Evolutionary conservation across 768 basidiomycete species (phyloP), one percentile per base, ranked within the genome.

Genomic region (Tulasnella calospora): DNA sequence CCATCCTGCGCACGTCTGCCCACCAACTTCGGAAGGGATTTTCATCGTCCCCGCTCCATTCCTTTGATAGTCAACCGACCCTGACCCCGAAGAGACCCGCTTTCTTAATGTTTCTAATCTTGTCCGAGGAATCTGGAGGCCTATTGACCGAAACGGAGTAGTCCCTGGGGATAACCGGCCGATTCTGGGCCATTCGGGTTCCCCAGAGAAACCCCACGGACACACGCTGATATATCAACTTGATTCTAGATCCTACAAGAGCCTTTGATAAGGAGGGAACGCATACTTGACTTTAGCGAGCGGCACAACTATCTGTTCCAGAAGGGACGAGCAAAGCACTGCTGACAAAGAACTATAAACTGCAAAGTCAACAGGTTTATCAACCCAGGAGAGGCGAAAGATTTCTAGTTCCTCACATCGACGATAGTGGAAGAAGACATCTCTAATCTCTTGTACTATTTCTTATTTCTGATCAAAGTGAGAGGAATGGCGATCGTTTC

Each of bases 371-470:
- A 73, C 73, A 73, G 40, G 40, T 73, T 73, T 41, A 73, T 47
- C 47, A 30, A 23, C 73, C 41, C 73, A 15, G 27, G 23, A 7
- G 41, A 7, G 27, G 73, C 23, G 41, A 40, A 46, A 12, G 33
- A 23, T 30, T 74, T 69, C 19, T 46, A 9, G 71, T 87, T 86
- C 85, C 83, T 89, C 84, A 89, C 93, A 94, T 95, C 93, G 90
- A 95, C 94, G 93, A 95, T 86, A 92, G 94, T 93, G 93, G 91
- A 95, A 89, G 94, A 94, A 90, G 93, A 94, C 93, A 92, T 91
- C 90, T 82, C 83, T 82, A 57, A 57, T 57, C 55, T 57, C 55
- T 57, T 57, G 55, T 76, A 85, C 80, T 17, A 44, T 61, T 47
- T 78, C 38, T 41, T 70, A 78, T 35, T 38, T 71, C 76, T 72